Evolutionary conservation across 2,329 filamentous ascomycete species (phyloP), one percentile per base, ranked within the genome.

Genomic region (Arachnomyces sp.): DNA sequence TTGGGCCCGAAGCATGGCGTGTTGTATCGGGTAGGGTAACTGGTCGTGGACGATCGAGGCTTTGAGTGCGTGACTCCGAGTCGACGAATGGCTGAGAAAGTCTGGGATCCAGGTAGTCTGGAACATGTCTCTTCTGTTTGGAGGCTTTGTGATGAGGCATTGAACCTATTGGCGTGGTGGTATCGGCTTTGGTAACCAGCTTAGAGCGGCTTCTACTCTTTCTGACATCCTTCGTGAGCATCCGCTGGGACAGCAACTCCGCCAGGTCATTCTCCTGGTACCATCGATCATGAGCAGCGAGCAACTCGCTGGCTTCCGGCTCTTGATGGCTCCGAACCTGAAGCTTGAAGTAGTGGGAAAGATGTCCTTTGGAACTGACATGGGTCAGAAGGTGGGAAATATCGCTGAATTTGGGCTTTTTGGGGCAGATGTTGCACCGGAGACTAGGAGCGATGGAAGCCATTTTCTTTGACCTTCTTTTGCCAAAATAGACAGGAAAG

Each of bases 311-410:
- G n/a, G 83, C 79, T n/a, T 67, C 66, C n/a, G 72, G 62, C 44
- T 93, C 84, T 34, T 76, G 72, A 39, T 78, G 74, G 40, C 82
- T 77, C 42, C 77, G 78, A 49, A 95, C 77, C 53, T 86, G 82
- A 38, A 87, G 74, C 55, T 86, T 87, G 67, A 89, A 93, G 54
- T 86, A 80, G 57, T 86, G 77, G 44, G 87, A 81, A 28, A 95
- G 70, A 60, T 96, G 90, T n/a, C 84, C 84, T 60, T 95, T 95
- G 48, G 89, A 95, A 44, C 84, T 80, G 46, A 95, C 78, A 58
- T 96, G 90, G 9, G 90, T 96, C 56, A 96, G 77, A 29, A 95
- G 72, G 62, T 95, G 90, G 28, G 89, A 95, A 33, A 88, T 73
- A 62, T 96, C 90, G 41, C 87, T 94, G 66, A 95, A 95, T 21